Base-by-base conservation (phyloP, 2,329 filamentous ascomycete genomes). In the Penicillium paneum region DNA sequence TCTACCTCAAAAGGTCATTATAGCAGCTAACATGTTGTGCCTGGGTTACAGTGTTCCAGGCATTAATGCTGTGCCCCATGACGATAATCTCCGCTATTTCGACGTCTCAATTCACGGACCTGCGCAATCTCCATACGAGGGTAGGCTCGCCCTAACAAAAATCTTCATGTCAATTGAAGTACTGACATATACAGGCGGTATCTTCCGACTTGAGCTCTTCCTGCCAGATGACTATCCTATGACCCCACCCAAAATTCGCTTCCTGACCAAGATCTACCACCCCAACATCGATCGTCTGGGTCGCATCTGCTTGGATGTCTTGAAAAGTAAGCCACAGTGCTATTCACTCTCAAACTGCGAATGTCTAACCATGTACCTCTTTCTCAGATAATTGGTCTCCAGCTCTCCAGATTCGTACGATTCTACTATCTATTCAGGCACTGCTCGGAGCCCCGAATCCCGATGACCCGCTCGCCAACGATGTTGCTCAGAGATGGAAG, bases 201-300 rank as follows among this genome's bases (percentile, higher is more conserved):
- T 96, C 61, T 99, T 99, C 81, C 93, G 95, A 76, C 88, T 97
- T 58, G 94, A 99, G 76, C 85, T 99, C 19, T 99, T 99, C 75
- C 83, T 99, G 24, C 95, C 95, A 41, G 94, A 99, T 70, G 94
- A 99, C 78, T 99, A 99, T 74, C 94, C 94, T 39, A 99, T 99
- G 94, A 96, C 91, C 32, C 93, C 94, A 50, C 94, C 94, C 42
- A 97, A 97, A 81, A 97, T 99, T 70, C 90, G 94, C 52, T 99
- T 99, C 77, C 81, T 99, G 48, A 99, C 95, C 66, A 97, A 96
- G 78, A 97, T 99, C 74, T 99, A 97, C 77, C 95, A 99, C 74
- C 94, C 94, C 49, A 99, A 99, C 74, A 97, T 99, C 65, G 94
- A 99, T 74, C 95, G 95, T 76, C 85, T 99, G 2, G 94, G 94